phyloP scores from a whole-genome alignment of 1,139 yeast genomes.

The Tardiomyces depauwii region DNA sequence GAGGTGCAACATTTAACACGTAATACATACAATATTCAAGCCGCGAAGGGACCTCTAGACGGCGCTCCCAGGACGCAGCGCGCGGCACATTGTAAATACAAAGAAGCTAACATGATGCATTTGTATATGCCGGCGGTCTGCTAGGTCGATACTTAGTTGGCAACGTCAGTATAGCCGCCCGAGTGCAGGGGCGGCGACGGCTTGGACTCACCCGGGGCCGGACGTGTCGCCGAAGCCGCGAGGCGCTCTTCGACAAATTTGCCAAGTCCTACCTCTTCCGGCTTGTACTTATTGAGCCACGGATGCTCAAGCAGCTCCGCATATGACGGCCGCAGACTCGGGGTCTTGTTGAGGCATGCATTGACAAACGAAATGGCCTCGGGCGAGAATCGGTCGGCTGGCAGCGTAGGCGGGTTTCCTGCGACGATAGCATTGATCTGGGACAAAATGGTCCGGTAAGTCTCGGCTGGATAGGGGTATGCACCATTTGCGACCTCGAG shows the following conservation, averaged over 20 bases:
- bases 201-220: conserved; percentile 2
- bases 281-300: conserved; percentile 54
- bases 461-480: conserved; percentile 93
- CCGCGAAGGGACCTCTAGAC: too few species aligned
- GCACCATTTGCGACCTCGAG: conserved; percentile 83
- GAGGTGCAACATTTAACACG: too few species aligned
- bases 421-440: conserved; percentile 94
- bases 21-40: too few species aligned
- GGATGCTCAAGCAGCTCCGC: conserved; percentile 64
- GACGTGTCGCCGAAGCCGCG: conserved; percentile 1
- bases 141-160: not conserved
- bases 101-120: too few species aligned
- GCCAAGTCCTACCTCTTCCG: conserved; percentile 36
- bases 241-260: conserved; percentile 24
- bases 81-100: too few species aligned
- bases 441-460: conserved; percentile 79
- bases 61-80: too few species aligned
- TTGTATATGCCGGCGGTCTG: conserved; percentile 13
- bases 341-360: conserved; percentile 70
- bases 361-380: conserved; percentile 76
- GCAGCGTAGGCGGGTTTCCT: conserved; percentile 83
- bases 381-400: conserved; percentile 44
- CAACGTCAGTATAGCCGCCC: too few species aligned
- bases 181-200: not conserved
- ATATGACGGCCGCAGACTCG: conserved; percentile 76